Evolutionary conservation across 805 yeast genomes (phyloP), one percentile per base, ranked within the genome.

Genomic region (Dipodascus albidus): DNA sequence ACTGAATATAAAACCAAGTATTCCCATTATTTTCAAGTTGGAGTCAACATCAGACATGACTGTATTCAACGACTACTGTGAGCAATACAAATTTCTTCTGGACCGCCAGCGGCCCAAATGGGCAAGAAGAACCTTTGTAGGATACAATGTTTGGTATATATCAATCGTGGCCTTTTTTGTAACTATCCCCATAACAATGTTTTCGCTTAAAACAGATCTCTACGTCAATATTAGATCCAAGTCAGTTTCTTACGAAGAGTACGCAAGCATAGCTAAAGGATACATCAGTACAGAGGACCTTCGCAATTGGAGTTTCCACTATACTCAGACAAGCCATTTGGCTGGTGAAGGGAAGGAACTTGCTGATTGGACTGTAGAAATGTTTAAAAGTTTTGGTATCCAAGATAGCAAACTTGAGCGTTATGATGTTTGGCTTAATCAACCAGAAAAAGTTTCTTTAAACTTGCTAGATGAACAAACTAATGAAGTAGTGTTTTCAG

Each of bases 361-460:
- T 19, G 75, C 64, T 21, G 70, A 82, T 53, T 85, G 81, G 77
- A 82, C 90, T 2, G 69, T 70, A 24, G 70, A 67, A 15, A 78
- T 79, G 66, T 80, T 81, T 59, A 73, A 70, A 50, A 82, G 80
- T 58, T 83, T 71, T 60, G 91, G 91, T 1, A 67, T 82, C 54
- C 66, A 70, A 31, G 33, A 27, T 11, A 65, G 81, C 3, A 68
- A 66, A 23, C 69, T 82, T 51, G 87, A 79, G 58, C 67, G 77
- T 6, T 83, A 79, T 60, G 79, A 83, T 52, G 75, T 81, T n/a
- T 82, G 74, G 58, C 67, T 84, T 55, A 81, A 83, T 61, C 78
- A 79, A 59, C 93, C 91, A 1, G 65, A 74, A 1, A 79, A 75
- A 48, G 79, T 78, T 63, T 65, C 77, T 1, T 71, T 85, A 53